Base-by-base conservation (phyloP, 2,329 filamentous ascomycete genomes). In the Colletotrichum chlorophyti region DNA sequence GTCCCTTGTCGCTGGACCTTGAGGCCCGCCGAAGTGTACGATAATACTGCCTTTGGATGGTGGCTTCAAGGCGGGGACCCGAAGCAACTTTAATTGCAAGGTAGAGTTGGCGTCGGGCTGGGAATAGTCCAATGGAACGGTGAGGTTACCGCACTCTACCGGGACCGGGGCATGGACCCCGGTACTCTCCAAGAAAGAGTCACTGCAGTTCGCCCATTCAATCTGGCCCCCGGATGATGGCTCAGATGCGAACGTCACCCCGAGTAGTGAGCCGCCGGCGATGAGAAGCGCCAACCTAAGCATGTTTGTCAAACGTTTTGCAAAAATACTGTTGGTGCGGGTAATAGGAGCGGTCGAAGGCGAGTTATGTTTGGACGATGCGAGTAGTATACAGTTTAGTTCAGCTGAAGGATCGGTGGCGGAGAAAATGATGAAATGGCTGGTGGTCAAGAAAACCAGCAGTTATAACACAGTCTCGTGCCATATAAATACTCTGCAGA, bases 41-140 rank as follows among this genome's bases (percentile, higher is more conserved):
- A 77, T 58, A 32, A 79, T 72, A 38, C 69, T 76, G 2, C 75
- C 74, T 24, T 70, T 70, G 2, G 64, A 66, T 0, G 71, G 69
- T 29, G 68, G 38, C 6, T 65, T 65, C 2, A 63, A 50, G 1
- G 75, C 72, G 1, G 68, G 67, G 8, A 70, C 61, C 15, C 62
- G 72, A 17, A 74, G 43, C 1, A 78, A 60, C 17, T 72, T 64
- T 3, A 78, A 65, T 0, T 61, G 48, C 6, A 76, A 53, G 0
- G 65, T 72, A 27, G 67, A 58, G 17, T 54, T 63, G 14, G 64
- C 65, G 24, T 64, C 45, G 1, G 42, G n/a, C 6, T 68, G 49
- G 1, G 69, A 69, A 41, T 79, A 78, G 62, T 79, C 76, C 8
- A 78, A 66, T 3, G 76, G 76, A 0, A 78, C 76, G 0, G 61